Evolutionary conservation across 306 rosid genomes (phyloP), one percentile per base, ranked within the genome.

Genomic region (Cucurbita argyrosperma): DNA sequence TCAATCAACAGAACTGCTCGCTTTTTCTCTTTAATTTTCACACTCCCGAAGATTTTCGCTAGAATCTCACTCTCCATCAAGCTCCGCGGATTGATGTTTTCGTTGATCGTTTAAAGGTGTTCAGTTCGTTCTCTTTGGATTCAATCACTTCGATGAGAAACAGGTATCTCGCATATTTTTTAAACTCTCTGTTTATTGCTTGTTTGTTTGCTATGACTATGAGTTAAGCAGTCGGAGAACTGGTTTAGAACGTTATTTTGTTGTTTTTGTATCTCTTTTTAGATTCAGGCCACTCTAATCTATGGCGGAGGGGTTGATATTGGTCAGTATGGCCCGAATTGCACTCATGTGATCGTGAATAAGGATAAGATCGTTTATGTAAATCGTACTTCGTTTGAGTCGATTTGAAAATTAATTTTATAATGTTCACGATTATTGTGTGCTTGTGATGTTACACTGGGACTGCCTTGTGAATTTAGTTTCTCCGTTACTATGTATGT

Each of bases 261-360:
- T 71, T 54, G 13, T 79, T 19, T 26, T 23, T 46, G 8, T 50
- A 14, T 23, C 15, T 15, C 4, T 68, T 47, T 50, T 49, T 45
- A 94, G 98, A 82, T 89, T 70, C 96, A 92, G 47, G 79, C 79
- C 54, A 90, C 83, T 89, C 92, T 94, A 57, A 80, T 88, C 5
- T 77, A 82, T 21, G 89, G 96, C 72, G 96, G 95, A 19, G 99
- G 92, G 53, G 84, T 83, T 30, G 97, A 94, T 49, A 89, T 42
- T 13, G 90, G 89, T 53, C 81, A 76, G 79, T 88, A 88, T 80
- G 71, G 77, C 76, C 81, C 54, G 21, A 83, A 64, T 65, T 94
- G 96, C 77, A 84, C 96, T 56, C 99, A 94, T 81, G 88, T 91
- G 12, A 81, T 94, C 64, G 92, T 91, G 39, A 90, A 86, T 63